Evolutionary conservation across 2,329 filamentous ascomycete genomes (phyloP), one percentile per base, ranked within the genome.

Genomic region (Monascus ruber): DNA sequence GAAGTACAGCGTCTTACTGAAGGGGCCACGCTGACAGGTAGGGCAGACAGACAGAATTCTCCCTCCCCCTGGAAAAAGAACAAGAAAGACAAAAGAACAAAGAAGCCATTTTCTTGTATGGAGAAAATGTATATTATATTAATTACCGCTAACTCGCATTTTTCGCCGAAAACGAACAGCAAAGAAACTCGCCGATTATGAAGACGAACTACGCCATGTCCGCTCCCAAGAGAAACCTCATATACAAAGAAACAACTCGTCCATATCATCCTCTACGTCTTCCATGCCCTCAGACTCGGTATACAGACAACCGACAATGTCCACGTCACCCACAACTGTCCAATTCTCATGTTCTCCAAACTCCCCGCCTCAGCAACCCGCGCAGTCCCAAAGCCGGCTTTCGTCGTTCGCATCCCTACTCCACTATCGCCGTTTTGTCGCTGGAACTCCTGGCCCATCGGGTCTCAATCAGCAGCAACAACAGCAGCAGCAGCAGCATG

Each of bases 171-270:
- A 6, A 6, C 28, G 6, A 29, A 47, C 49, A 74, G 73, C 69
- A 36, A 68, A 71, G 48, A 76, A 67, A 55, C 69, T 77, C 46
- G 73, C 74, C 51, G 72, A 78, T 55, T 79, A 79, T 57, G 76
- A 80, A 64, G 74, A 79, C 47, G 73, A 79, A 53, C 62, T 79
- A 24, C 72, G 67, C 39, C 64, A 62, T 37, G 62, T 79, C 27
- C 60, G 59, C 52, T 49, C 57, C 27, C 53, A 61, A 49, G 36
- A 48, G 9, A 43, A 50, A 36, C 42, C 50, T 10, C 44, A 50
- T 27, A 49, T 46, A 26, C 42, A 52, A 6, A 44, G 48, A 40
- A 54, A 47, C 40, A 44, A 43, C 42, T 45, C 53, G 36, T 55
- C 55, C 5, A 44, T 50, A n/a, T 48, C 52, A 26, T 53, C 57